A percentile compares a stretch with the other conserved stretches of the same genome.
phyloP scores from a whole-genome alignment of 2,329 filamentous ascomycete species.

The Phaeosphaeriaceae sp. region DNA sequence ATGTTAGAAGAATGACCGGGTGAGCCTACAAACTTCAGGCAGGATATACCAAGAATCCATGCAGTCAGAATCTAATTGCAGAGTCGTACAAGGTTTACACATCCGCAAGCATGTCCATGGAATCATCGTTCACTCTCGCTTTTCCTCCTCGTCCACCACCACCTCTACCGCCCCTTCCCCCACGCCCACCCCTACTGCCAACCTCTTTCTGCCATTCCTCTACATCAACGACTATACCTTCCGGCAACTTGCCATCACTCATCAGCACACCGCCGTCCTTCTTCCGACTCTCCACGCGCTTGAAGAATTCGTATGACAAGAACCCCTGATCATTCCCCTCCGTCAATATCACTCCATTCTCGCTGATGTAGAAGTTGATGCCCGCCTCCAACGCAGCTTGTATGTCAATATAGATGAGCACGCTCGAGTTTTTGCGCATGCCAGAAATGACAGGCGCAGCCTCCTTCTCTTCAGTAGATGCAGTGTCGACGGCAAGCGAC shows the following conservation, averaged over 20 bases:
- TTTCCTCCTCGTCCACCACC: constrained; percentile 26
- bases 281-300: constrained; percentile 70
- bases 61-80: no score
- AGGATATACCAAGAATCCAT: no score
- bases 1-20: no score
- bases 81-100: no score
- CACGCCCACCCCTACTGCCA: constrained; percentile 24
- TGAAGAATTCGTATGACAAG: constrained; percentile 64
- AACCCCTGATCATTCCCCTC: constrained; percentile 56
- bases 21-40: no score
- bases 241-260: constrained; percentile 68
- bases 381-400: constrained; percentile 65
- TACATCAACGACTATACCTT: constrained; percentile 45
- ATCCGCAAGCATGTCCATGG: constrained; percentile 27
- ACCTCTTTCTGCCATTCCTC: constrained; percentile 47
- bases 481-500: constrained; percentile 15
- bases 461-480: constrained; percentile 32
- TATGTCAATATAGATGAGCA: constrained; percentile 77
- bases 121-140: constrained; percentile 30
- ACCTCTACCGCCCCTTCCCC: constrained; percentile 25
- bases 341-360: constrained; percentile 57
- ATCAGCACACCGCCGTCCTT: constrained; percentile 71
- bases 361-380: constrained; percentile 73
- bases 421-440: constrained; percentile 71
- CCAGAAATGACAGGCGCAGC: constrained; percentile 71